Evolutionary conservation across 352 stramenopile genomes (phyloP).

Genomic region (Peronosclerospora sorghi): DNA sequence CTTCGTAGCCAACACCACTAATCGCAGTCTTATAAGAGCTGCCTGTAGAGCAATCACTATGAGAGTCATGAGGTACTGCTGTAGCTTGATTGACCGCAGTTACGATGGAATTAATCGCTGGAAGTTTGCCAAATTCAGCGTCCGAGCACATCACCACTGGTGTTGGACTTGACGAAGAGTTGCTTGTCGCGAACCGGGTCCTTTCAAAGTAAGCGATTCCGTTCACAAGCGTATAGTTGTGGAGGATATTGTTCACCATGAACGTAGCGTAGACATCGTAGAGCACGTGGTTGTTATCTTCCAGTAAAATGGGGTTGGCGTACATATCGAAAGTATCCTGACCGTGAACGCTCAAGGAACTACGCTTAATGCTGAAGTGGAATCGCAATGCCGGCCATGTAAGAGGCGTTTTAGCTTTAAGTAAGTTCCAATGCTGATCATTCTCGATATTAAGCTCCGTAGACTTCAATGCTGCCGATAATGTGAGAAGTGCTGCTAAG

Average conservation of each 20-base stretch:
- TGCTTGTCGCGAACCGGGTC: conserved; percentile 2
- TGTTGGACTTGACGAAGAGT: not conserved
- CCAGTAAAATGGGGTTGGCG: conserved; percentile 14
- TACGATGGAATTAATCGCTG: conserved; percentile 10
- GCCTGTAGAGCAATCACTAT: not conserved
- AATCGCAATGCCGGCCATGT: conserved; percentile 19
- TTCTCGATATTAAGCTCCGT: conserved; percentile 1
- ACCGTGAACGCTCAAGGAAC: conserved; percentile 16
- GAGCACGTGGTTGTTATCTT: conserved; percentile 13
- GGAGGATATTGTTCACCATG: conserved; percentile 5
- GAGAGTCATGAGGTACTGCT: not conserved
- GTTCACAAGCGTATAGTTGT: conserved; percentile 23
- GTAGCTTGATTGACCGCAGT: conserved; percentile 5
- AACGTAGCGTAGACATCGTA: conserved; percentile 23
- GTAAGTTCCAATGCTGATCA: not conserved
- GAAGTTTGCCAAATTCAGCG: conserved; percentile 5
- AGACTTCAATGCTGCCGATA: not conserved
- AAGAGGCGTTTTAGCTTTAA: conserved; percentile 3
- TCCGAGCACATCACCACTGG: conserved; percentile 7
- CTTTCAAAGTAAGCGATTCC: conserved; percentile 12
- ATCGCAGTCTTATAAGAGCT: conserved; percentile 5
- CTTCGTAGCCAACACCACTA: conserved; percentile 1
- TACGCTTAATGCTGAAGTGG: conserved; percentile 20
- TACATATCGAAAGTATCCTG: conserved; percentile 21
- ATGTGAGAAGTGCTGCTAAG: conserved; percentile 1